Evolutionary conservation across 2,329 filamentous ascomycete species (phyloP).

Genomic region (Ophiostoma australiae): DNA sequence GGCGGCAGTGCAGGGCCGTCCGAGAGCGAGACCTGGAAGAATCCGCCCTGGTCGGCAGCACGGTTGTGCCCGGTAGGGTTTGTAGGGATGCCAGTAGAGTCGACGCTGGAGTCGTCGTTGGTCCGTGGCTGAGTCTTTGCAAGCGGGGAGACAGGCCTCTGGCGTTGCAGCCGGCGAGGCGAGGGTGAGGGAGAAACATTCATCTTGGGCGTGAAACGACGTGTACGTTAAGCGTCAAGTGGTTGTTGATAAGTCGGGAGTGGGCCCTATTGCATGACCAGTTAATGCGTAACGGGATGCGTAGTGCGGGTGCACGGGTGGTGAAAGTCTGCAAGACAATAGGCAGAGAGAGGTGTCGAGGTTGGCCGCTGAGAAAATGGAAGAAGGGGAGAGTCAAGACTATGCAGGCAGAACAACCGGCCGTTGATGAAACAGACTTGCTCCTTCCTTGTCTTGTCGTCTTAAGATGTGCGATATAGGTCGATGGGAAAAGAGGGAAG

Average conservation of each 20-base stretch:
- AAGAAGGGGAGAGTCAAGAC: slow-evolving; percentile 17
- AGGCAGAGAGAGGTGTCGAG: not conserved
- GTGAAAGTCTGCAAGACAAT: not conserved
- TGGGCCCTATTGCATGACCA: slow-evolving; percentile 37
- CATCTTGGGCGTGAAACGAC: slow-evolving; percentile 13
- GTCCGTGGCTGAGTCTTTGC: slow-evolving; percentile 16
- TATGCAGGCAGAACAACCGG: not conserved
- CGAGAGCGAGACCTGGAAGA: slow-evolving; percentile 19
- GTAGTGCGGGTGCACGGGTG: slow-evolving; percentile 3
- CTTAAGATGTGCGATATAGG: slow-evolving; percentile 22
- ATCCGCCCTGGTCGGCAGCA: slow-evolving; percentile 16
- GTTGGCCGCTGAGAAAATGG: not conserved
- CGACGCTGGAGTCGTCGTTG: slow-evolving; percentile 13
- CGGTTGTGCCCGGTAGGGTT: not conserved
- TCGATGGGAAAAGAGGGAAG: not conserved
- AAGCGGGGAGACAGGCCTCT: slow-evolving; percentile 20
- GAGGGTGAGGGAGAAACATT: slow-evolving; percentile 23
- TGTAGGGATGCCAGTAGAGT: slow-evolving; percentile 12
- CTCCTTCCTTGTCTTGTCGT: slow-evolving; percentile 15
- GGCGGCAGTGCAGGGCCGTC: slow-evolving; percentile 14
- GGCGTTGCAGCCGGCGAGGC: slow-evolving; percentile 23
- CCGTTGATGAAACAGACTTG: slow-evolving; percentile 21
- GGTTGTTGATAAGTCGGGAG: not conserved
- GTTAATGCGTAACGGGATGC: slow-evolving; percentile 34
- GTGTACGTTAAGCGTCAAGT: not conserved